Evolutionary conservation across 2,329 filamentous ascomycete species (phyloP), one percentile per base, ranked within the genome.

Genomic region (Exserohilum rostratum): DNA sequence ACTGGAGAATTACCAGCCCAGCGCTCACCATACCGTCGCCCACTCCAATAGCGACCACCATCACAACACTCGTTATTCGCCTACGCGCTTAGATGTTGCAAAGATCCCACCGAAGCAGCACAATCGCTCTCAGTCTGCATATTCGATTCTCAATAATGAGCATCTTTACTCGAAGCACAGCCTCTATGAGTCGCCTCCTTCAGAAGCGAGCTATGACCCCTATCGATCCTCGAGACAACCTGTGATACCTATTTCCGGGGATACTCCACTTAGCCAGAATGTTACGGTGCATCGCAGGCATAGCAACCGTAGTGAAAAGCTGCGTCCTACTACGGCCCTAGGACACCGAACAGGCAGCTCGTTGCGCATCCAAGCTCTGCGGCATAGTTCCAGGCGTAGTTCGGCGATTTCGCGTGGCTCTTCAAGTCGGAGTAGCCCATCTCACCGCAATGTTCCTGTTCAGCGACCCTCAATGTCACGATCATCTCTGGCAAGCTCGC

Each of bases 1-100:
- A 64, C 76, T 96, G 1, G 93, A 98, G 71, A 90, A 96, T 69
- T 98, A 95, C 69, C 78, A 82, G 50, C 89, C 89, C 55, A 87
- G 87, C 27, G 85, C 90, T 18, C 79, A 78, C 48, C 79, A 78
- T 55, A 70, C 72, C 30, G 74, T 97, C 50, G 85, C 85, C n/a
- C 90, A 95, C 70, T 96, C 93, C 0, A 84, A 88, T 51, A 96
- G 92, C 74, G 93, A 98, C 69, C 95, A 96, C 66, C 93, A 97
- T 51, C 65, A 75, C 46, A 66, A 74, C 43, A 57, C 62, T 15
- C 67, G 66, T 17, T 55, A 57, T 50, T 38, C 59, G 46, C 69
- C 67, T 5, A 65, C 50, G 5, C 49, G 50, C n/a, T 48, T 51
- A 12, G 71, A 76, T 44, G 50, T 73, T 33, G 69, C 74, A 25